A percentile compares a stretch with the other conserved stretches of the same genome.
Conservation (phyloP, 495 filamentous ascomycete genomes). For the Xylaria telfairii region DNA sequence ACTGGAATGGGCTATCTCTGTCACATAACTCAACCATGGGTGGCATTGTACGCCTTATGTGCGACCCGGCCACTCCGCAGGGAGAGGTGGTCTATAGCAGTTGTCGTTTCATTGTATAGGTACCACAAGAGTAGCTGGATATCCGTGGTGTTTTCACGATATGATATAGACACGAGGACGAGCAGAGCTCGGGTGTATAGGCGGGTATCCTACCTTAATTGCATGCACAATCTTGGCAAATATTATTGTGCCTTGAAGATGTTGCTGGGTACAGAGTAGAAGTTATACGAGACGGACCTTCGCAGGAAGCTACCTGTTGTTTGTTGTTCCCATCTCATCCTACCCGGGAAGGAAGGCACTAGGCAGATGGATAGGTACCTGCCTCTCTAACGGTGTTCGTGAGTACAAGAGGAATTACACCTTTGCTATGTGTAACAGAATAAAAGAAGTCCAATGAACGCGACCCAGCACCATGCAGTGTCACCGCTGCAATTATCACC, state of each 20-base stretch:
- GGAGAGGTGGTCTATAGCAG: neutral
- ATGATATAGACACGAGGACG: neutral
- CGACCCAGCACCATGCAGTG: neutral
- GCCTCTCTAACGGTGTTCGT: neutral
- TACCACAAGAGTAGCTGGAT: neutral
- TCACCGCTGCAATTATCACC: neutral
- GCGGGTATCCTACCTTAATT: neutral
- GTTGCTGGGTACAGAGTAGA: neutral
- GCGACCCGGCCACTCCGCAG: neutral
- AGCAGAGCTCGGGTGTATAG: neutral
- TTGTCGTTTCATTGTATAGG: neutral
- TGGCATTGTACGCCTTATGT: neutral
- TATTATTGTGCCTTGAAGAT: too few relatives aligned
- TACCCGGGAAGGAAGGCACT: neutral
- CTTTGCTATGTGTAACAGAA: conserved; percentile 1
- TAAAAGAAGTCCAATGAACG: neutral
- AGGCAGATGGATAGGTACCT: neutral
- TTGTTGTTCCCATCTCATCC: neutral
- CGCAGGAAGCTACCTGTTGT: conserved; percentile 5
- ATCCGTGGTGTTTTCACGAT: neutral
- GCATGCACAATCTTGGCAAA: too few relatives aligned
- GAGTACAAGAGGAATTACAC: neutral
- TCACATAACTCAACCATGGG: neutral
- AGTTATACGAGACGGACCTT: neutral
- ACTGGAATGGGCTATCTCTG: neutral